These are phyloP conservation scores for Tricholoma furcatifolium DNA, from an alignment of 768 basidiomycete genomes.

Conservation along the genomic window DNA sequence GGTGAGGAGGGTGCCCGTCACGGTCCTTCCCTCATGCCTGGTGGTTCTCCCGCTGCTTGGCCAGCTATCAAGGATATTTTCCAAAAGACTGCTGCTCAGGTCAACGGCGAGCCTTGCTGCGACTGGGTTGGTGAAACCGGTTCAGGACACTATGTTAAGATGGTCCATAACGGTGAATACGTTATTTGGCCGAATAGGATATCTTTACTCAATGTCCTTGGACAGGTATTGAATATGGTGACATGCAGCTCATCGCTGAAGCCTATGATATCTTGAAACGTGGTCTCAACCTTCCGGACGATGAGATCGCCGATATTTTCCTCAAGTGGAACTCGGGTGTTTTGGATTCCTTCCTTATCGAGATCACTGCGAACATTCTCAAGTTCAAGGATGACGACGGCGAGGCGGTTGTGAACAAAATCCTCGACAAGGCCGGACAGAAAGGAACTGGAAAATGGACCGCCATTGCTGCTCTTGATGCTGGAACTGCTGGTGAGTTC, in stretches of 20 bases:
- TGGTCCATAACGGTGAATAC: slow-evolving; percentile 91
- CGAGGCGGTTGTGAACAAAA: slow-evolving; percentile 86
- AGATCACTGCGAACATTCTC: slow-evolving; percentile 96
- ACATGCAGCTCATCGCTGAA: slow-evolving; percentile 99
- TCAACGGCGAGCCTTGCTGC: slow-evolving; percentile 94
- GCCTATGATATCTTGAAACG: slow-evolving; percentile 99
- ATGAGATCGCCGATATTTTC: slow-evolving; percentile 95
- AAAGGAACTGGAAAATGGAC: slow-evolving; percentile 99
- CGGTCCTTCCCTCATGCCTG: slow-evolving; percentile 99
- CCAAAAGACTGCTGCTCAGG: slow-evolving; percentile 96
- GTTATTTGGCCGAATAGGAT: slow-evolving; percentile 7
- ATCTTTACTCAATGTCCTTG: slow-evolving; percentile 10
- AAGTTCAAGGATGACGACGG: slow-evolving; percentile 97
- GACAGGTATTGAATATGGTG: slow-evolving; percentile 97
- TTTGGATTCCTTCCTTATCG: slow-evolving; percentile 98
- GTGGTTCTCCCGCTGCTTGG: slow-evolving; percentile 94
- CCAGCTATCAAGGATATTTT: slow-evolving; percentile 97
- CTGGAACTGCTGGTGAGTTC: slow-evolving; percentile 75
- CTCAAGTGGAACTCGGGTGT: slow-evolving; percentile 96
- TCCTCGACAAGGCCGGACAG: slow-evolving; percentile 95
- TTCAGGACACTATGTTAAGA: slow-evolving; percentile 98
- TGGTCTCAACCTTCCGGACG: slow-evolving; percentile 82
- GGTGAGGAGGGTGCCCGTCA: slow-evolving; percentile 98
- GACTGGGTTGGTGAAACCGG: slow-evolving; percentile 99
- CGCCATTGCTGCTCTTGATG: slow-evolving; percentile 93